phyloP scores from a whole-genome alignment of 2,329 filamentous ascomycete genomes.

The Verticillium longisporum region DNA sequence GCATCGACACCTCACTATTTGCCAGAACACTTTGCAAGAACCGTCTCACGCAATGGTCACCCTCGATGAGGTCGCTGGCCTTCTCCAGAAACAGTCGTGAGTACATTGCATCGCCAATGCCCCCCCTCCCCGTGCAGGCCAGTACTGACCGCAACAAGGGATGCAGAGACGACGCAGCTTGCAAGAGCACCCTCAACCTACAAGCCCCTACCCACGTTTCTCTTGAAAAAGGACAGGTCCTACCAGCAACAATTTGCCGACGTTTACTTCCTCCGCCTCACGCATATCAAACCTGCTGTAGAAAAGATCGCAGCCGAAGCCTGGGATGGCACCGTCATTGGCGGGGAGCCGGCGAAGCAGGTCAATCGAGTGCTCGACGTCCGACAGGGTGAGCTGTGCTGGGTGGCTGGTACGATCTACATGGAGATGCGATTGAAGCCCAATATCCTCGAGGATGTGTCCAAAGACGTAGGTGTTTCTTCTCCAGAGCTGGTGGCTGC shows the following conservation, averaged over 20 bases:
- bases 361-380: slow-evolving; percentile 93
- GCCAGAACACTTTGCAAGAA: not conserved
- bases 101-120: slow-evolving; percentile 10
- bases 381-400: slow-evolving; percentile 89
- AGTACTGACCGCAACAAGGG: slow-evolving; percentile 11
- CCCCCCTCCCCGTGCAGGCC: not conserved
- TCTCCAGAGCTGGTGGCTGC: not conserved
- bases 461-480: slow-evolving; percentile 65
- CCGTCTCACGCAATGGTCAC: slow-evolving; percentile 29
- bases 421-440: slow-evolving; percentile 97
- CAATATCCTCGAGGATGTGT: slow-evolving; percentile 90
- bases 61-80: slow-evolving; percentile 32
- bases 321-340: slow-evolving; percentile 75
- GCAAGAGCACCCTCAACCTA: slow-evolving; percentile 54
- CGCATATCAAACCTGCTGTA: slow-evolving; percentile 78
- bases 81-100: slow-evolving; percentile 45
- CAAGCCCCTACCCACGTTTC: slow-evolving; percentile 68
- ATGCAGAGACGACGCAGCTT: slow-evolving; percentile 28
- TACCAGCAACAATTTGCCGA: slow-evolving; percentile 96
- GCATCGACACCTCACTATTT: not conserved
- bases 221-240: slow-evolving; percentile 61
- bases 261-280: slow-evolving; percentile 91
- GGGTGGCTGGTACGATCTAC: slow-evolving; percentile 90
- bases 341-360: slow-evolving; percentile 64
- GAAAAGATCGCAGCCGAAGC: slow-evolving; percentile 66